phyloP scores from a whole-genome alignment of 305 asterid genomes.

The Plantago coronopus region DNA sequence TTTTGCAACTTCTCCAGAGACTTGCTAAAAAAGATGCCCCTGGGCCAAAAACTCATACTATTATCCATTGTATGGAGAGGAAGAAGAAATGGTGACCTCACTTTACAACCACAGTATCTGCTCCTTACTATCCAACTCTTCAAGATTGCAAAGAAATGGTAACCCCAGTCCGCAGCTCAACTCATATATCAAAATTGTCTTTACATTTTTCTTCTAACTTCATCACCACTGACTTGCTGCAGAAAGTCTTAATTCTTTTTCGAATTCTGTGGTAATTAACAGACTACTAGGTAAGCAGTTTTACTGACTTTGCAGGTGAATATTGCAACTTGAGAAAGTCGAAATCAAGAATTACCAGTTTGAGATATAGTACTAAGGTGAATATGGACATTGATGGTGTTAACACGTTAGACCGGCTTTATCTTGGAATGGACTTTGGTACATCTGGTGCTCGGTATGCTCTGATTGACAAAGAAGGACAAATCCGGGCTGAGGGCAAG shows the following conservation, averaged over 20 bases:
- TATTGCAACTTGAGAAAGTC: slow-evolving; percentile 20
- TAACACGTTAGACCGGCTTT: slow-evolving; percentile 42
- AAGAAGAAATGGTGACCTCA: slow-evolving; percentile 48
- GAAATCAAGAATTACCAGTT: slow-evolving; percentile 23
- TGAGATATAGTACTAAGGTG: slow-evolving; percentile 28
- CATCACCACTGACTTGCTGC: no score
- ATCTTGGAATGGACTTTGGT: slow-evolving; percentile 95
- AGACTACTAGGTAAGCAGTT: background rate
- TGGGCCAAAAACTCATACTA: no score
- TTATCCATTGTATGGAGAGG: no score
- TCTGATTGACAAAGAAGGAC: slow-evolving; percentile 56
- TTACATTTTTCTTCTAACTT: background rate
- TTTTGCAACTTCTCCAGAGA: no score
- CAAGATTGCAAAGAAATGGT: slow-evolving; percentile 27
- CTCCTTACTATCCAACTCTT: slow-evolving; percentile 31
- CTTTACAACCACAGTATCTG: slow-evolving; percentile 23
- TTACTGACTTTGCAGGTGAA: slow-evolving; percentile 24
- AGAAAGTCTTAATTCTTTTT: no score
- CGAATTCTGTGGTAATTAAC: no score
- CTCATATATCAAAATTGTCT: background rate
- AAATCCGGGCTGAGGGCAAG: slow-evolving; percentile 63
- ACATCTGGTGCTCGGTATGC: slow-evolving; percentile 92
- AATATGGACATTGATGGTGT: slow-evolving; percentile 27
- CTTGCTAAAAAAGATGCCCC: no score
- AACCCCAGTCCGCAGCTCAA: slow-evolving; percentile 6